Evolutionary conservation across 495 filamentous ascomycete genomes (phyloP), one percentile per base, ranked within the genome.

Genomic region (Tetracladium marchalianum): DNA sequence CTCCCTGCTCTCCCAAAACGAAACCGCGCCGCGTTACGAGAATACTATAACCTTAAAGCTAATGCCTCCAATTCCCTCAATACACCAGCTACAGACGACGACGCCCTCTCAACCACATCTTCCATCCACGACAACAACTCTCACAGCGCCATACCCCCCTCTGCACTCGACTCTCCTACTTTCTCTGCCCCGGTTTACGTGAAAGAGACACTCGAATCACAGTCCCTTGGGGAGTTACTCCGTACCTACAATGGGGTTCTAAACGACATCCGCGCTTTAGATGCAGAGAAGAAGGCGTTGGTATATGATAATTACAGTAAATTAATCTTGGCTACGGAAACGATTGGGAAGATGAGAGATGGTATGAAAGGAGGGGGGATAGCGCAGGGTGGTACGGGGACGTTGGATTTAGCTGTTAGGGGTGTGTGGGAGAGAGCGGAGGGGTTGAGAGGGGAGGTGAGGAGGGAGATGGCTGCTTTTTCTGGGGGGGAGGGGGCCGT

Each of bases 221-320:
- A 79, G 51, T 76, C 78, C 12, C 64, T 90, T 42, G 71, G 77
- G 47, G 81, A 78, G 34, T 63, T 88, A 16, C 53, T 90, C 44
- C 70, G 66, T 42, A 66, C 76, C 0, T 84, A 88, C 61, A 75
- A 77, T 46, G 68, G 72, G 6, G 63, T 88, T 31, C 64, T 88
- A 22, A 66, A 60, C 32, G 92, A 97, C 61, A 92, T 95, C 32
- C 72, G 88, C 17, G 85, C 84, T 1, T 72, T 97, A 13, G 92
- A 97, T 58, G 90, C 90, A 16, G 92, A 98, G 69, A 80, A 87
- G 57, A 98, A 98, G 64, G 89, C 92, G 17, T 69, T 98, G 35
- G 92, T 98, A 4, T 98, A 98, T 62, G 92, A 98, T 62, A 98
- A 98, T 62, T 98, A 96, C 63, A 86, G 80, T 51, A 97, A 96